Evolutionary conservation across 768 basidiomycete genomes (phyloP).

Genomic region (Paxillus rubicundulus): DNA sequence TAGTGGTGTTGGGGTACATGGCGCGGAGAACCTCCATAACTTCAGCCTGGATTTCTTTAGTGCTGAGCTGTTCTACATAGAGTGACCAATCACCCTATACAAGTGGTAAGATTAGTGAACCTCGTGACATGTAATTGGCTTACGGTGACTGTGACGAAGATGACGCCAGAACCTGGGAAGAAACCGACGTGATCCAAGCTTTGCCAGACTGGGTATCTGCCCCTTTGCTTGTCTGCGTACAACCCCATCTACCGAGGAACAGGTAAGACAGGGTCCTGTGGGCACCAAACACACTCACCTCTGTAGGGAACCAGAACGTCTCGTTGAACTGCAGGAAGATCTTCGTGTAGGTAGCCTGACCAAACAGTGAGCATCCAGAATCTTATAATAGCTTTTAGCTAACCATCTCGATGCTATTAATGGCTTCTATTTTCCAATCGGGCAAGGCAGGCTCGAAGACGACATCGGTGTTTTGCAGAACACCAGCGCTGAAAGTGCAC

Average conservation of each 20-base stretch:
- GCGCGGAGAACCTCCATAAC: constrained; percentile 52
- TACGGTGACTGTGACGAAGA: constrained; percentile 29
- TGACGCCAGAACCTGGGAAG: constrained; percentile 57
- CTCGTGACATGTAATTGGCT: background rate
- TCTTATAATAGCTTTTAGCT: background rate
- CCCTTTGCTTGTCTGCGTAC: constrained; percentile 56
- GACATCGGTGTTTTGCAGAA: constrained; percentile 64
- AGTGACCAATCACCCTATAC: constrained; percentile 57
- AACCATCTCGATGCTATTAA: constrained; percentile 61
- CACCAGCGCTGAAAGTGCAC: constrained; percentile 69
- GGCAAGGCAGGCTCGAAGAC: constrained; percentile 54
- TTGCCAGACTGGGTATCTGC: constrained; percentile 68
- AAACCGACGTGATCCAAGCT: constrained; percentile 56
- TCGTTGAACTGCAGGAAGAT: constrained; percentile 62
- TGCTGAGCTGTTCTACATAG: constrained; percentile 53
- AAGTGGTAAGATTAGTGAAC: background rate
- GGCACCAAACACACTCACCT: constrained; percentile 23
- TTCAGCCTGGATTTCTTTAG: constrained; percentile 47
- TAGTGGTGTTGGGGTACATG: constrained; percentile 55
- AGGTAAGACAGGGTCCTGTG: background rate
- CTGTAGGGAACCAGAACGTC: constrained; percentile 57
- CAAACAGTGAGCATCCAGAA: background rate
- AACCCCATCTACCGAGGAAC: constrained; percentile 36
- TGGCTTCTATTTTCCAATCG: constrained; percentile 61
- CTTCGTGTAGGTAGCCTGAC: constrained; percentile 58